Base-by-base conservation (phyloP, 2,329 filamentous ascomycete species). In the Penicillium sp. region DNA sequence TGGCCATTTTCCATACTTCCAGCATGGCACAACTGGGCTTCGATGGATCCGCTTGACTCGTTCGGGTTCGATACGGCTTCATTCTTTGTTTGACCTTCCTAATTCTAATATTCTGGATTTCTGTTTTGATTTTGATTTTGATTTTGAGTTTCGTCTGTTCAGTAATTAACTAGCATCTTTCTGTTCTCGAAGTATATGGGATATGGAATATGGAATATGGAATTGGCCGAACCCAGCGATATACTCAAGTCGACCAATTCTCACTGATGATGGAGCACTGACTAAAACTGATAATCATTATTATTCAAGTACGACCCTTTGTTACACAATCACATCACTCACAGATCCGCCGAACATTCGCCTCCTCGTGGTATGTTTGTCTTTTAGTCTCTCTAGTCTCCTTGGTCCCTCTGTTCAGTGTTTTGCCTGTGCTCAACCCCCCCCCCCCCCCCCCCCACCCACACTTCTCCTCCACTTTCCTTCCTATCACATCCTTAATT, bases 401-500 rank as follows among this genome's bases (percentile, higher is more conserved):
- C 17, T 19, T n/a, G 17, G 38, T 24, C 17, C n/a, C n/a, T n/a
- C n/a, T n/a, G n/a, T n/a, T n/a, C n/a, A n/a, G n/a, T n/a, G 12
- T 24, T n/a, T 28, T 28, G 26, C 49, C 17, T 33, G 28, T 38
- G 24, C 40, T 22, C 45, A 24, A 24, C 33, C 30, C 33, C 55
- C 55, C 50, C n/a, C n/a, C n/a, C n/a, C n/a, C n/a, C n/a, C n/a
- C n/a, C n/a, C n/a, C n/a, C n/a, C n/a, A n/a, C n/a, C n/a, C n/a
- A n/a, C n/a, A 42, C 30, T 56, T 28, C 30, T 44, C 54, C n/a
- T 22, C 1, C 4, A 33, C 49, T 54, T 40, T 35, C 35, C 24
- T 58, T 58, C 59, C 35, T 37, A 57, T 57, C 53, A 60, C 9
- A 17, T 35, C 22, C 38, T 37, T 4, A 5, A 5, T 15, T 38